Evolutionary conservation across 305 asterid species (phyloP), one percentile per base, ranked within the genome.

Genomic region (Fraxinus paxiana): DNA sequence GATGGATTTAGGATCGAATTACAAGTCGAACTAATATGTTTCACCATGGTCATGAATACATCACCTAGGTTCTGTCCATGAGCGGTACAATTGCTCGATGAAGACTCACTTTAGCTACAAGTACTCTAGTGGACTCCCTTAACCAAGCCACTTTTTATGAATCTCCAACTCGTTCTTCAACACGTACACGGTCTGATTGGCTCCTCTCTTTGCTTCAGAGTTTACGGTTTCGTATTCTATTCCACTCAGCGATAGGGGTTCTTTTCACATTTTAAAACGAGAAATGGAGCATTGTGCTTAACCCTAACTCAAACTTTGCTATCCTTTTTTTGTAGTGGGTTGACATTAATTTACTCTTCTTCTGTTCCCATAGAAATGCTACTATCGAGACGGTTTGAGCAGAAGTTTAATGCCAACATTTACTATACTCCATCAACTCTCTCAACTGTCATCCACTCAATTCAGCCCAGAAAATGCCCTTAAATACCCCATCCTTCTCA

Each of bases 401-500:
- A 24, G 51, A 72, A 24, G 35, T 82, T 85, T 31, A 83, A 81
- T 85, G 85, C 88, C 79, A 17, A 37, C 81, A 83, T 82, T 84
- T 77, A 87, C 80, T 82, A 0, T 65, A 22, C 75, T 46, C 56
- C 56, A 3, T 46, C 18, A 46, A 46, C 56, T 46, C 18, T 46
- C 56, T 15, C 83, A 85, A 82, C 90, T 80, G 90, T 88, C 76
- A 76, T 77, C 80, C 88, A 54, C 80, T 85, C 2, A 8, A 33
- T 67, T 73, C 81, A 63, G 79, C 87, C 79, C 51, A 48, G 6
- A 63, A 5, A 9, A 80, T 65, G 71, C 74, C 87, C 79, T 87
- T 92, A 92, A 90, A 89, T 88, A 84, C 78, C 72, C 56, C 48
- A 78, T 22, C 22, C 13, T 77, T 82, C 41, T 82, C 70, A 79